These are phyloP conservation scores for Lasiosphaeriaceae sp. DNA, from an alignment of 495 filamentous ascomycete species.

Conservation along the genomic window DNA sequence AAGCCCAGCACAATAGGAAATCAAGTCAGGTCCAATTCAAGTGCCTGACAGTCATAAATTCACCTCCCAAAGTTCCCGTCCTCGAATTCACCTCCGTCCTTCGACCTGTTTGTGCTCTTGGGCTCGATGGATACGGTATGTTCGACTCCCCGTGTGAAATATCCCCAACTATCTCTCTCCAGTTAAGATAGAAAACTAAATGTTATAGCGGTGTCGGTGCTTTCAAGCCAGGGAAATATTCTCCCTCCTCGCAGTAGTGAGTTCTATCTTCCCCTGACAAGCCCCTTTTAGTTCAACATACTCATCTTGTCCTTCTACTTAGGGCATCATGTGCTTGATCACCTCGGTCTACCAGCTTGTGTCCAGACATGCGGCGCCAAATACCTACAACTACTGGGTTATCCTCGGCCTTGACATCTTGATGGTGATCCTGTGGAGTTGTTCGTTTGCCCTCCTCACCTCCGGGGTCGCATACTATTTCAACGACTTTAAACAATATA, in stretches of 20 bases:
- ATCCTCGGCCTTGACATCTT: conserved; percentile 43
- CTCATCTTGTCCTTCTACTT: background rate
- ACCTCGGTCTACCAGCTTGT: conserved; percentile 41
- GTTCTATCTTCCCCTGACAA: conserved; percentile 5
- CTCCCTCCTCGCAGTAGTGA: conserved; percentile 41
- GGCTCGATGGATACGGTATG: conserved; percentile 61
- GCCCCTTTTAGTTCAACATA: no score
- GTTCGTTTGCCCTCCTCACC: conserved; percentile 39
- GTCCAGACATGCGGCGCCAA: conserved; percentile 22
- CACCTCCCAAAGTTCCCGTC: no score
- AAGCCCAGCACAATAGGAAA: no score
- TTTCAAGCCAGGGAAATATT: conserved; percentile 3
- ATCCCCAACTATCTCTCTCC: no score
- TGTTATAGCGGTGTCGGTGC: background rate
- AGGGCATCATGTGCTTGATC: conserved; percentile 40
- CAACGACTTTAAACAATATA: background rate
- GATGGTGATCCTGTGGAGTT: conserved; percentile 43
- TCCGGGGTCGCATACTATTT: conserved; percentile 26
- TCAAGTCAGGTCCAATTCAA: no score
- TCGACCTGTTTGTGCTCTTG: no score
- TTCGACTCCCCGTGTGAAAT: no score
- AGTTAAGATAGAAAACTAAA: no score
- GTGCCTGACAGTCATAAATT: no score
- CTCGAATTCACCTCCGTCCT: no score
- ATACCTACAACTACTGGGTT: conserved; percentile 48